Percentiles rank a stretch among this genome's conserved stretches.
phyloP scores from a whole-genome alignment of 2,329 filamentous ascomycete species.

The Colletotrichum incanum region DNA sequence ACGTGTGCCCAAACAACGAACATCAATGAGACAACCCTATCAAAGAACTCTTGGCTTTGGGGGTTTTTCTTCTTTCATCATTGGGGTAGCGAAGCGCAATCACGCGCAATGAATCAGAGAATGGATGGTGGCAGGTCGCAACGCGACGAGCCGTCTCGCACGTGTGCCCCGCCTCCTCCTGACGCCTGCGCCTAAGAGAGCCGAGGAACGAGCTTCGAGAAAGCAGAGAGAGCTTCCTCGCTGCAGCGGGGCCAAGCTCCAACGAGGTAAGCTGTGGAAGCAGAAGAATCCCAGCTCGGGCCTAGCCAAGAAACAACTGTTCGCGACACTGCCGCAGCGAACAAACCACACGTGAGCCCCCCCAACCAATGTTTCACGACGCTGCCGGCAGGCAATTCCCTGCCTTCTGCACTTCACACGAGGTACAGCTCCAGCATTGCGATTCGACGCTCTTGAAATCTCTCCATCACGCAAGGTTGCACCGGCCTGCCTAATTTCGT shows the following conservation, averaged over 20 bases:
- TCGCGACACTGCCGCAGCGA: constrained; percentile 6
- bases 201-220: constrained; percentile 33
- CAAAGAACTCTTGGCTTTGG: background rate
- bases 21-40: background rate
- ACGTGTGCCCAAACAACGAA: background rate
- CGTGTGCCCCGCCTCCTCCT: constrained; percentile 1
- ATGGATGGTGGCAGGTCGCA: background rate
- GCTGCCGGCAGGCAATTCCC: constrained; percentile 32
- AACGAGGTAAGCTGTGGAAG: constrained; percentile 13
- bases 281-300: constrained; percentile 33
- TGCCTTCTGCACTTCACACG: constrained; percentile 9
- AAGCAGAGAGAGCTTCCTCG: constrained; percentile 11
- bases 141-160: constrained; percentile 4
- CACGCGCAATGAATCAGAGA: background rate
- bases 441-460: background rate
- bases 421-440: constrained; percentile 3
- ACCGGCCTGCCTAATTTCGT: constrained; percentile 14
- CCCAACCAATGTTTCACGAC: constrained; percentile 25
- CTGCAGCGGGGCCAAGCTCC: constrained; percentile 32
- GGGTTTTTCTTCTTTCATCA: background rate
- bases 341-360: constrained; percentile 11
- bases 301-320: constrained; percentile 16
- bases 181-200: constrained; percentile 10
- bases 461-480: background rate
- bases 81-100: background rate